Conservation (phyloP, 257 asterid species). For the Jacaranda copaia region DNA sequence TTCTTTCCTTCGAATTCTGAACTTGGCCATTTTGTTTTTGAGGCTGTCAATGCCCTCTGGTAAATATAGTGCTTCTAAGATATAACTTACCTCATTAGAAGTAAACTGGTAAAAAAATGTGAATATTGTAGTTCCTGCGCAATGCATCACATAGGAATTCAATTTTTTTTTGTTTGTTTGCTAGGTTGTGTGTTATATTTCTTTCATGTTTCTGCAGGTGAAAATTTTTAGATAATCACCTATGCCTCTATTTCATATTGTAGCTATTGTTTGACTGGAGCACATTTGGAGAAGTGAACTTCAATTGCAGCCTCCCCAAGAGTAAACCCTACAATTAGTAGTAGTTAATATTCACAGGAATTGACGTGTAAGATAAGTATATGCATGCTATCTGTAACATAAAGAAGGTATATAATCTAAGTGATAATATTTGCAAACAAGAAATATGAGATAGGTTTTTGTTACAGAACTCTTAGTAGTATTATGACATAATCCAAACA, state of each 20-base stretch:
- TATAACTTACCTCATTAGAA: too few species aligned
- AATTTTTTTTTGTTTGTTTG: not conserved
- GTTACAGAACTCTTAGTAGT: not conserved
- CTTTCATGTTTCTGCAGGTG: not conserved
- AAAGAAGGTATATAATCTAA: slow-evolving; percentile 10
- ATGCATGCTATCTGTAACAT: not conserved
- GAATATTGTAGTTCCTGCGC: not conserved
- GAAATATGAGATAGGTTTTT: not conserved
- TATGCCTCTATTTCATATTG: not conserved
- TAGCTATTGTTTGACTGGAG: not conserved
- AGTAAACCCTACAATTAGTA: not conserved
- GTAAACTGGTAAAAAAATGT: too few species aligned
- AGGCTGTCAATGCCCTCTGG: not conserved
- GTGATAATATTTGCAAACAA: not conserved
- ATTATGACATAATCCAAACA: not conserved
- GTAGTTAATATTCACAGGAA: not conserved
- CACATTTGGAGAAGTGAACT: not conserved
- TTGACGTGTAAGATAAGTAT: not conserved
- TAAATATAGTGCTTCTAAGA: not conserved
- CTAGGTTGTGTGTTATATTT: not conserved
- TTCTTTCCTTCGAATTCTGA: slow-evolving; percentile 15
- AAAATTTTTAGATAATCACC: not conserved
- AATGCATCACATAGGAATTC: not conserved
- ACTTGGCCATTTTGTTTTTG: not conserved
- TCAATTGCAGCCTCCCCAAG: not conserved